These are phyloP conservation scores for Glycine tomentella DNA, from an alignment of 306 rosid species.

Conservation along the genomic window DNA sequence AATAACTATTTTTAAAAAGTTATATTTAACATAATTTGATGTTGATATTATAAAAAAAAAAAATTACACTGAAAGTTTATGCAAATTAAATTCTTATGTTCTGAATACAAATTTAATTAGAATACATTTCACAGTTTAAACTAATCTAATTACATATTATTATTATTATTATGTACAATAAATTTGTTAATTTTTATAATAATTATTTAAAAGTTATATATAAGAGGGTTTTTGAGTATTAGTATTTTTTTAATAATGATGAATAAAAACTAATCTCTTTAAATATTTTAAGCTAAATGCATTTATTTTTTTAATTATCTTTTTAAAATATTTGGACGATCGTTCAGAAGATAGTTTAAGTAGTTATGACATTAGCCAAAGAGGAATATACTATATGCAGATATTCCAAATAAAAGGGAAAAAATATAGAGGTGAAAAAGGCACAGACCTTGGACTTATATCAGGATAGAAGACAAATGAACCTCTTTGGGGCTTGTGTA, in stretches of 20 bases:
- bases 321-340: not conserved
- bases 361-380: not conserved
- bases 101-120: too few species aligned
- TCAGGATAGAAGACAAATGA: not conserved
- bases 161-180: too few species aligned
- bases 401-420: not conserved
- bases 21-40: too few species aligned
- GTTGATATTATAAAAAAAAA: too few species aligned
- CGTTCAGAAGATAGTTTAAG: not conserved
- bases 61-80: not conserved
- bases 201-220: not conserved
- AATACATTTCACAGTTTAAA: too few species aligned
- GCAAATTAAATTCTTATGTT: too few species aligned
- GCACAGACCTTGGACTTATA: constrained; percentile 1
- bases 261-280: too few species aligned
- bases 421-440: not conserved
- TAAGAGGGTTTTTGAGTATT: not conserved
- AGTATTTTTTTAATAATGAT: not conserved
- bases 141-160: too few species aligned
- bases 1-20: too few species aligned
- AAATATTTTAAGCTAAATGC: not conserved
- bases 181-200: not conserved
- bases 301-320: not conserved
- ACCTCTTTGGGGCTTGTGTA: not conserved
- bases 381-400: constrained; percentile 6